Evolutionary conservation across 176 grass and related monocot species (phyloP).

Genomic region (Carex pumila): DNA sequence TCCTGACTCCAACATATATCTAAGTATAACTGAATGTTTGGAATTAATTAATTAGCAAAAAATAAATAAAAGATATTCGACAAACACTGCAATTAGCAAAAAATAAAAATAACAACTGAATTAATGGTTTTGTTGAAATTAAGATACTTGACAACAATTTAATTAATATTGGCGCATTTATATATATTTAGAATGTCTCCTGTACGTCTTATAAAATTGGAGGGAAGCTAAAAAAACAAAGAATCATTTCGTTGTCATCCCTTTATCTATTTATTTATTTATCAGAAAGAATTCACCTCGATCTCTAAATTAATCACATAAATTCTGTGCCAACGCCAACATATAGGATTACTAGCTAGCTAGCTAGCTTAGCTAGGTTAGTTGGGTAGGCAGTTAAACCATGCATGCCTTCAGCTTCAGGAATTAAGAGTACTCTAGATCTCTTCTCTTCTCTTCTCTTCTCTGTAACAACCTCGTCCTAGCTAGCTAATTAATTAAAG

Average conservation of each 20-base stretch:
- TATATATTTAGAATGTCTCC: neutral
- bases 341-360: neutral
- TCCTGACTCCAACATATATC: neutral
- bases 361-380: neutral
- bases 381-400: conserved; percentile 18
- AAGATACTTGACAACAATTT: neutral
- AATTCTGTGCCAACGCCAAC: conserved; percentile 13
- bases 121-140: neutral
- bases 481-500: neutral
- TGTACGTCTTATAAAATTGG: neutral
- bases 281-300: neutral
- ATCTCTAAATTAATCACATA: conserved; percentile 18
- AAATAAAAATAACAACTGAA: too few species aligned
- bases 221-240: neutral
- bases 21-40: neutral
- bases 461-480: neutral
- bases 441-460: neutral
- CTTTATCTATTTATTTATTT: conserved; percentile 10
- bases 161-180: neutral
- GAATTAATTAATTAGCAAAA: too few species aligned
- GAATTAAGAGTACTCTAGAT: neutral
- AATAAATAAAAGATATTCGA: too few species aligned
- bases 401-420: neutral
- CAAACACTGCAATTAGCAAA: neutral
- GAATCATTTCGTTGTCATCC: conserved; percentile 1